Evolutionary conservation across 2,329 filamentous ascomycete species (phyloP).

Genomic region (Pestalotiopsis fici): DNA sequence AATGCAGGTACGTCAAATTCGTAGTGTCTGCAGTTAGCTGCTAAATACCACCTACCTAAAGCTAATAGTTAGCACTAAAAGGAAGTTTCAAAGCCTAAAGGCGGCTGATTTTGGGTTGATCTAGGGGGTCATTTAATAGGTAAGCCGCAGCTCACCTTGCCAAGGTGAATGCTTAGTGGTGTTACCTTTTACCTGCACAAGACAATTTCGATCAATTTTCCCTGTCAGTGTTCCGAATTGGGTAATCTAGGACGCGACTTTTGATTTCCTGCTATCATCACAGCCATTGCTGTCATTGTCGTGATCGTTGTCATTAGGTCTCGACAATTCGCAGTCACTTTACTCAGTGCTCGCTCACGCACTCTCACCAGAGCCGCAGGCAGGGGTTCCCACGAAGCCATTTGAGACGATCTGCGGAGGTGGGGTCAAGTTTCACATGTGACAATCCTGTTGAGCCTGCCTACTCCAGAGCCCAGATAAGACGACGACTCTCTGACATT

Average conservation of each 20-base stretch:
- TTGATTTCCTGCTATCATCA: too few species aligned
- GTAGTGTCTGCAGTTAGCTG: background rate
- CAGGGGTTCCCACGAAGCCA: background rate
- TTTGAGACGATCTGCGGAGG: background rate
- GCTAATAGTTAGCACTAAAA: background rate
- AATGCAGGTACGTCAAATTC: conserved; percentile 14
- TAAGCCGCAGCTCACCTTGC: too few species aligned
- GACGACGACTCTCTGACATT: background rate
- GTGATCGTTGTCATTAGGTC: too few species aligned
- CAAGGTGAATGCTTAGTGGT: too few species aligned
- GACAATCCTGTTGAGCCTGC: background rate
- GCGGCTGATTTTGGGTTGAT: background rate
- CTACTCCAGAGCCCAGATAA: background rate
- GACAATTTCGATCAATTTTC: too few species aligned
- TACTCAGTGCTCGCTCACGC: background rate
- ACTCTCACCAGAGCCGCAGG: background rate
- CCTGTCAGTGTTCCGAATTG: too few species aligned
- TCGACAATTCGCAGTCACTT: too few species aligned
- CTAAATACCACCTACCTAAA: background rate
- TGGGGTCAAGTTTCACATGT: conserved; percentile 9
- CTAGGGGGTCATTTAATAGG: too few species aligned
- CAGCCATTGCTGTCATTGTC: too few species aligned
- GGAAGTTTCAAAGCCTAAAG: background rate
- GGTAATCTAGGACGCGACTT: too few species aligned
- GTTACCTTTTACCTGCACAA: too few species aligned